Conservation (phyloP, 345 rosid species). For the Diplotaxis tenuifolia region DNA sequence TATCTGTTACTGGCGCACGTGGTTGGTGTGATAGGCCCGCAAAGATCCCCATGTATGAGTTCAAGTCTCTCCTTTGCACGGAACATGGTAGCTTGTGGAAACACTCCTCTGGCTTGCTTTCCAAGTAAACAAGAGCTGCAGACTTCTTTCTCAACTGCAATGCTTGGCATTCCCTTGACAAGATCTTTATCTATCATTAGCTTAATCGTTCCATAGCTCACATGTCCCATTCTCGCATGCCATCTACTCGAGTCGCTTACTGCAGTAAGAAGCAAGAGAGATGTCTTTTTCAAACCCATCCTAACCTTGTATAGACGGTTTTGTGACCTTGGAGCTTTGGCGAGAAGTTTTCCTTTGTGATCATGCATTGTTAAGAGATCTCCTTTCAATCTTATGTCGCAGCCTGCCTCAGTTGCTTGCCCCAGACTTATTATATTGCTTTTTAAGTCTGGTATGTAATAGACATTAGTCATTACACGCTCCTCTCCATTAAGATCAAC, state of each 20-base stretch:
- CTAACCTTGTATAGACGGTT: background rate
- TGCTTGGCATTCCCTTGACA: background rate
- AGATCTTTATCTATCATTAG: background rate
- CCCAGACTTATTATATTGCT: background rate
- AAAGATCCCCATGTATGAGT: too few species aligned
- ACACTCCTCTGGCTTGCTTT: too few species aligned
- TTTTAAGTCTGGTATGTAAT: background rate
- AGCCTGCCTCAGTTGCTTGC: background rate
- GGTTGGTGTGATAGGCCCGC: too few species aligned
- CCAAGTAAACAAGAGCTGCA: too few species aligned
- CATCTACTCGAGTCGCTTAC: background rate
- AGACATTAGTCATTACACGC: background rate
- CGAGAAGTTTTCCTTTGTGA: background rate
- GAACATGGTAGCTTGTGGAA: too few species aligned
- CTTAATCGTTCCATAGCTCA: background rate
- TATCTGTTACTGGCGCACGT: too few species aligned
- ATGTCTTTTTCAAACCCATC: background rate
- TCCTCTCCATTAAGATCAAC: background rate
- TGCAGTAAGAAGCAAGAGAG: background rate
- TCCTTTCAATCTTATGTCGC: background rate
- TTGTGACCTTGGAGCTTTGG: too few species aligned
- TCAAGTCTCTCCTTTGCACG: too few species aligned
- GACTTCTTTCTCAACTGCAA: too few species aligned
- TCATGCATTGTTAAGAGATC: background rate
- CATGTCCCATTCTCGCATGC: background rate